Base-by-base conservation (phyloP, 371 early-diverging fungal species). In the Mortierella sp. region DNA sequence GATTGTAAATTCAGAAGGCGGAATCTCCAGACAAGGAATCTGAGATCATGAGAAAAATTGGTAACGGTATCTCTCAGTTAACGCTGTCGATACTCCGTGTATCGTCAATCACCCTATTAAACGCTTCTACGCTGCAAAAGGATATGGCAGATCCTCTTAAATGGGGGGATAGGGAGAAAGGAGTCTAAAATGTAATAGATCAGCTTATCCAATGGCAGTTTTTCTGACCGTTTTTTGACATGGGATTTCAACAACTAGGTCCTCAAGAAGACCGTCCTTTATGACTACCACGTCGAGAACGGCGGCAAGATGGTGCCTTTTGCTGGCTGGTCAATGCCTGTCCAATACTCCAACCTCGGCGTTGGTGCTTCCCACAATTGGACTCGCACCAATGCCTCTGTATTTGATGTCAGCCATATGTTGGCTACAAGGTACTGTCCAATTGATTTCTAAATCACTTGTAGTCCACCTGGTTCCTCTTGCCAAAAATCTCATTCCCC, bases 381-480 rank as follows among this genome's bases (percentile, higher is more conserved):
- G 87, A 97, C 98, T 4, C 90, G 99, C 74, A 84, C 92, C 76
- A 92, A 96, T 69, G 96, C 97, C 1, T 97, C 97, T 6, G 85
- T 99, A 65, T 99, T 99, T 84, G 99, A 99, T 86, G 99, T 99
- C 41, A 96, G 97, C 38, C 99, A 99, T 84, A 99, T 99, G 99
- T 91, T 98, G 63, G 98, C 98, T 86, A 94, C 97, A 41, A 89
- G 94, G 94, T 94, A 11, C 28, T 15, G 52, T 19, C 28, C 28
- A 28, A 28, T 28, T 28, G 28, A 28, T 28, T 28, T 28, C 28
- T 28, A 28, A 28, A 28, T 28, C 28, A 28, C 28, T 28, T 28
- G 28, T 28, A 28, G 28, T 28, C 28, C 28, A 28, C 28, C 28
- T 28, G 28, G 28, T 28, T 28, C 28, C 28, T 28, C 28, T 28